These are phyloP conservation scores for Blyttiomyces sp. DNA, from an alignment of 371 early-diverging fungal species.

Conservation along the genomic window DNA sequence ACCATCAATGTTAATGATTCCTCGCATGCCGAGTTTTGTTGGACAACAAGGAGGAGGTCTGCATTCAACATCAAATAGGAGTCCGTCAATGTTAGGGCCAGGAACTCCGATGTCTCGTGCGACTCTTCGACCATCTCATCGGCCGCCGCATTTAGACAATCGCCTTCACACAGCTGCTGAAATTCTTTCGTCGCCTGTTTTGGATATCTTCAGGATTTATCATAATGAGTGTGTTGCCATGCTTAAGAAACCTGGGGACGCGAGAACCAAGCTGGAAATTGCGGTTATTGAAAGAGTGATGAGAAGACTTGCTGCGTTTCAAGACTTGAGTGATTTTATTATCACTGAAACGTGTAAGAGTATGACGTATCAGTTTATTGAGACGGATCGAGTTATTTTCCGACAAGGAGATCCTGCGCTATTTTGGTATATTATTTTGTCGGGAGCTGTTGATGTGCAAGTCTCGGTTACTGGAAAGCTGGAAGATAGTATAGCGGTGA, in stretches of 20 bases:
- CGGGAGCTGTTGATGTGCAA: slow-evolving; percentile 29
- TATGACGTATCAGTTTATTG: slow-evolving; percentile 16
- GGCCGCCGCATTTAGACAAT: no score
- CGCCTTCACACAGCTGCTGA: no score
- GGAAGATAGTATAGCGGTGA: slow-evolving; percentile 31
- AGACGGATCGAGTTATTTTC: slow-evolving; percentile 32
- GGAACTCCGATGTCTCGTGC: no score
- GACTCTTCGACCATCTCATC: no score
- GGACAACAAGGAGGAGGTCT: no score
- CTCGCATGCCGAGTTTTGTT: no score
- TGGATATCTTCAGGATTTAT: no score
- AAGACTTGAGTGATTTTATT: slow-evolving; percentile 29
- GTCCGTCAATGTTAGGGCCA: no score
- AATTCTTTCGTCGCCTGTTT: no score
- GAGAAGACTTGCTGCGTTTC: slow-evolving; percentile 26
- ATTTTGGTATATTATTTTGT: slow-evolving; percentile 40
- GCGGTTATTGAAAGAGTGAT: slow-evolving; percentile 19
- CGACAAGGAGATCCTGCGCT: slow-evolving; percentile 39
- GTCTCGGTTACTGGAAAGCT: slow-evolving; percentile 20
- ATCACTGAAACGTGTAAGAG: slow-evolving; percentile 35
- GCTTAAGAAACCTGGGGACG: slow-evolving; percentile 16
- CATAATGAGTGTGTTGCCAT: slow-evolving; percentile 6
- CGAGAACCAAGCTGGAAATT: slow-evolving; percentile 29
- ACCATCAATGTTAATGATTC: no score
- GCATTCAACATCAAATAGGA: no score